Percentiles rank a stretch among this genome's conserved stretches.
These are phyloP conservation scores for Echinochloa phyllopogon DNA, from an alignment of 176 grass and related monocot species.

Conservation along the genomic window DNA sequence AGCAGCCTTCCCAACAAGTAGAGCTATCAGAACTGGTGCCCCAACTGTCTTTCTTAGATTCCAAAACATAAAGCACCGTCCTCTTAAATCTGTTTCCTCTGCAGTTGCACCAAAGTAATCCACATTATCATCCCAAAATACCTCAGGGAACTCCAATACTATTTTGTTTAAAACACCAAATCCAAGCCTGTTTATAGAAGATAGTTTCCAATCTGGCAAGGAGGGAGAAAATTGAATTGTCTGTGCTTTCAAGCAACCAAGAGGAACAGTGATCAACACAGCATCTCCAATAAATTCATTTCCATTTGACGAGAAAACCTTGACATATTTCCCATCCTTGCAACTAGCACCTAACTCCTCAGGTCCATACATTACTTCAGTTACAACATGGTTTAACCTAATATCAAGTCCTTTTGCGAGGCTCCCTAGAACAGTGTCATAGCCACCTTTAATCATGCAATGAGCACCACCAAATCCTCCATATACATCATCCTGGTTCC, in stretches of 20 bases:
- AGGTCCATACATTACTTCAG: conserved; percentile 63
- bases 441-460: conserved; percentile 99
- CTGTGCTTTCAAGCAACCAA: conserved; percentile 93
- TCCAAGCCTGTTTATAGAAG: conserved; percentile 83
- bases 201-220: conserved; percentile 93
- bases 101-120: conserved; percentile 98
- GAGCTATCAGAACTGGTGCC: conserved; percentile 83
- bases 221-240: conserved; percentile 87
- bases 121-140: conserved; percentile 97
- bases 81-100: conserved; percentile 87
- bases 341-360: conserved; percentile 40
- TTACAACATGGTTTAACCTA: conserved; percentile 76
- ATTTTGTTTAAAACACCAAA: conserved; percentile 98
- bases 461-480: conserved; percentile 97
- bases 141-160: conserved; percentile 85
- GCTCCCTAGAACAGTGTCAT: conserved; percentile 74
- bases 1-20: conserved; percentile 96
- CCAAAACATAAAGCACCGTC: conserved; percentile 99
- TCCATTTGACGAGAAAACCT: conserved; percentile 81
- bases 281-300: conserved; percentile 80
- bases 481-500: conserved; percentile 99
- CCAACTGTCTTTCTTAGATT: conserved; percentile 94
- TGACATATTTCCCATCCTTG: conserved; percentile 56
- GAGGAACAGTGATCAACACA: conserved; percentile 92
- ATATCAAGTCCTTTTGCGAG: conserved; percentile 89